phyloP scores from a whole-genome alignment of 257 asterid genomes.

The Craterostigma plantagineum region DNA sequence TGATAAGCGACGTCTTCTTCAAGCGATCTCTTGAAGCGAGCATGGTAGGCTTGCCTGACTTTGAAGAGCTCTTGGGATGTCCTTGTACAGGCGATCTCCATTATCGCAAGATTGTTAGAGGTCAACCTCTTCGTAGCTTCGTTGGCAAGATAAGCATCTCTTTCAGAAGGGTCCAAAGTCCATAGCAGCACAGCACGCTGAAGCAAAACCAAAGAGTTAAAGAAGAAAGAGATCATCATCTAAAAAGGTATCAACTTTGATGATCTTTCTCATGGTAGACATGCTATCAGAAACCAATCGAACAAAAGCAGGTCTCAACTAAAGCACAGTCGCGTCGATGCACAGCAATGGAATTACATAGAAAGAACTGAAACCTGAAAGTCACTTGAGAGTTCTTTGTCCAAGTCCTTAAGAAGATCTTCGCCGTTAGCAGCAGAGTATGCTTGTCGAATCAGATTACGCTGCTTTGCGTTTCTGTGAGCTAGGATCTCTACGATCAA shows the following conservation, averaged over 20 bases:
- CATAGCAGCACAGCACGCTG: constrained; percentile 60
- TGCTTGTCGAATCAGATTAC: constrained; percentile 51
- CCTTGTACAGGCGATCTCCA: constrained; percentile 78
- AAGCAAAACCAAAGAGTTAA: not conserved
- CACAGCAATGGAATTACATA: too few relatives aligned
- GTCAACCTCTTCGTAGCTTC: constrained; percentile 54
- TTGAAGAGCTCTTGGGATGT: constrained; percentile 44
- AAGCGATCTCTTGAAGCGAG: constrained; percentile 53
- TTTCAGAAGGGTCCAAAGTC: constrained; percentile 67
- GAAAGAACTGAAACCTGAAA: too few relatives aligned
- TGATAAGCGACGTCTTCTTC: constrained; percentile 90
- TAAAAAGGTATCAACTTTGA: too few relatives aligned
- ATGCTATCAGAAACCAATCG: too few relatives aligned
- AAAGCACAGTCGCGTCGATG: too few relatives aligned
- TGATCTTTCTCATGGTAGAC: too few relatives aligned
- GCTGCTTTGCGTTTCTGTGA: constrained; percentile 63
- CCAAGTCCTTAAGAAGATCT: constrained; percentile 72
- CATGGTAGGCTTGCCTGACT: constrained; percentile 57
- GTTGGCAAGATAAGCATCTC: constrained; percentile 57
- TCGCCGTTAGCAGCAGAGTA: constrained; percentile 57
- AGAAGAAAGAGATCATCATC: too few relatives aligned
- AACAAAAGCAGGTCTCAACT: too few relatives aligned
- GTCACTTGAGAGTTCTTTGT: constrained; percentile 64
- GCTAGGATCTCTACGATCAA: constrained; percentile 52
- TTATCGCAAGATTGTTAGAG: constrained; percentile 36